A percentile compares a stretch with the other conserved stretches of the same genome.
phyloP scores from a whole-genome alignment of 2,329 filamentous ascomycete genomes.

The Sarocladiaceae sp. region DNA sequence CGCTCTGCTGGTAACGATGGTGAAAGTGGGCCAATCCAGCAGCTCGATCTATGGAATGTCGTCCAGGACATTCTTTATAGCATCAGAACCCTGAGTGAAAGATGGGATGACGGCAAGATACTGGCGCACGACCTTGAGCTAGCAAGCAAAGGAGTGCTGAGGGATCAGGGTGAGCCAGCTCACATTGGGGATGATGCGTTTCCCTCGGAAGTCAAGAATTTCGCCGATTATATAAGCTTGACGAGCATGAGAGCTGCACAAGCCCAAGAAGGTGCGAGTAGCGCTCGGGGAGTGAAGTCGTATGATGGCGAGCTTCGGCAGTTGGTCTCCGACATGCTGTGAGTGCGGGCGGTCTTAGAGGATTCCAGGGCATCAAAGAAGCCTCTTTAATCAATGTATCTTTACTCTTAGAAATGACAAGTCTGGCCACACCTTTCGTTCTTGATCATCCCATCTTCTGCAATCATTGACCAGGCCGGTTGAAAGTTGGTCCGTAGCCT shows the following conservation, averaged over 20 bases:
- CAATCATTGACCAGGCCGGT: not conserved
- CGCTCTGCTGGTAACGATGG: not conserved
- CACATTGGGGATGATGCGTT: not conserved
- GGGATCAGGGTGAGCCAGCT: constrained; percentile 9
- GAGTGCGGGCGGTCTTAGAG: too few relatives aligned
- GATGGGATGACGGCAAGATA: constrained; percentile 19
- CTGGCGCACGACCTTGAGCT: constrained; percentile 14
- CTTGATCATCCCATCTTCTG: not conserved
- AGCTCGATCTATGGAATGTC: constrained; percentile 16
- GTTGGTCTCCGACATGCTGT: constrained; percentile 9
- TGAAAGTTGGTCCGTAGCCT: too few relatives aligned
- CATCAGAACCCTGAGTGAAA: constrained; percentile 16
- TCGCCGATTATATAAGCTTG: constrained; percentile 15
- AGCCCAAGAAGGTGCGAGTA: not conserved
- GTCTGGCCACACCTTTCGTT: not conserved
- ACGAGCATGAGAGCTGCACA: constrained; percentile 15
- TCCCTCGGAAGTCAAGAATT: constrained; percentile 14
- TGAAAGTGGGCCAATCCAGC: not conserved
- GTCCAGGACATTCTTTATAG: constrained; percentile 17
- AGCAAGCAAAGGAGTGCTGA: constrained; percentile 11
- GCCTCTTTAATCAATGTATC: not conserved
- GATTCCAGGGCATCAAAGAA: too few relatives aligned
- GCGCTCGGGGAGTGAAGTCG: not conserved
- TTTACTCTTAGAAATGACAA: not conserved
- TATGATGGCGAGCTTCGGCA: constrained; percentile 7